A percentile compares a stretch with the other conserved stretches of the same genome.
phyloP scores from a whole-genome alignment of 768 basidiomycete species.

The Russula olivacea region DNA sequence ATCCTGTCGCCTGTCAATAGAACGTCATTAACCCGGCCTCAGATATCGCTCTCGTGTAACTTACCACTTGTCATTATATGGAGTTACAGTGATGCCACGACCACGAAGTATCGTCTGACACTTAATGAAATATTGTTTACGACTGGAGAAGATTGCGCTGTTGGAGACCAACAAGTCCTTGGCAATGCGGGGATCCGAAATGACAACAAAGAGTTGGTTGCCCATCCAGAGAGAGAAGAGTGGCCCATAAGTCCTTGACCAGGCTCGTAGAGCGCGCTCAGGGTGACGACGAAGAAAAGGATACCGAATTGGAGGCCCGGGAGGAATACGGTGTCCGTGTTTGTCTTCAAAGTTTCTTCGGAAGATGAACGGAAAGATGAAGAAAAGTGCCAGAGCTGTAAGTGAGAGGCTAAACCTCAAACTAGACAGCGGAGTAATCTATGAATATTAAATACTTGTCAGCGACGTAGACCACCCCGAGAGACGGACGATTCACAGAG shows the following conservation, averaged over 20 bases:
- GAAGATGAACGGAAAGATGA: slow-evolving; percentile 23
- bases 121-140: slow-evolving; percentile 44
- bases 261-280: slow-evolving; percentile 39
- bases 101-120: slow-evolving; percentile 40
- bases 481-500: slow-evolving; percentile 4
- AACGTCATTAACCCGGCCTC: background rate
- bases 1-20: slow-evolving; percentile 36
- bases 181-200: slow-evolving; percentile 41
- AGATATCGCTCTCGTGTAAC: background rate
- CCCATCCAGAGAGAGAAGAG: slow-evolving; percentile 45
- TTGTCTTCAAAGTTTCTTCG: slow-evolving; percentile 27
- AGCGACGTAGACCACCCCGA: no score
- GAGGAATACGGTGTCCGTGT: slow-evolving; percentile 27
- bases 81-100: slow-evolving; percentile 41
- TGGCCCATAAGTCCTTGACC: slow-evolving; percentile 41
- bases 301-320: slow-evolving; percentile 30
- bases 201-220: slow-evolving; percentile 42
- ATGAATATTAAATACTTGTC: no score
- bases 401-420: background rate
- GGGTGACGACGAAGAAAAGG: slow-evolving; percentile 40
- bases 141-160: slow-evolving; percentile 42
- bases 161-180: slow-evolving; percentile 43
- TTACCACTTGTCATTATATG: slow-evolving; percentile 41
- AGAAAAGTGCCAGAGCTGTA: background rate
- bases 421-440: no score